These are phyloP conservation scores for Fusarium phyllophilum DNA, from an alignment of 2,329 filamentous ascomycete species.

Conservation along the genomic window DNA sequence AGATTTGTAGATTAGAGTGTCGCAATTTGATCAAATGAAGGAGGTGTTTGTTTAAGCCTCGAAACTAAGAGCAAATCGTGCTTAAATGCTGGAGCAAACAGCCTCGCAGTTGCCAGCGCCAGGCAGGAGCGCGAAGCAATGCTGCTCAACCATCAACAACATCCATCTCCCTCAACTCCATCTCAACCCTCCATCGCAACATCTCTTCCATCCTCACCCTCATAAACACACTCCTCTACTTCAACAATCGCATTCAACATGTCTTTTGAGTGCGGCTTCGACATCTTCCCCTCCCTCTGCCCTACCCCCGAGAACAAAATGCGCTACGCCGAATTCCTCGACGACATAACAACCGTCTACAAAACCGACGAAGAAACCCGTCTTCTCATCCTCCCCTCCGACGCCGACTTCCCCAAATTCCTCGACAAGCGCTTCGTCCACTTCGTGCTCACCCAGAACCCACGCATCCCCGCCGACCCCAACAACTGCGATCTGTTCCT, in stretches of 20 bases:
- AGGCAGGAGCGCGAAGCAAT: not conserved
- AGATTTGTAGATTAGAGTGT: not conserved
- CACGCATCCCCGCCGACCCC: not conserved
- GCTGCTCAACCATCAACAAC: not conserved
- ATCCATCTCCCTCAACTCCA: not conserved
- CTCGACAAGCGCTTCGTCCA: not conserved
- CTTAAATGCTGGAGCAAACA: not conserved
- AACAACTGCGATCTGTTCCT: conserved; percentile 5
- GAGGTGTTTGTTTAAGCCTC: not conserved
- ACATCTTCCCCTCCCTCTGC: conserved; percentile 3
- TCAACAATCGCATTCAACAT: not conserved
- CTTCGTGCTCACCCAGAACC: not conserved
- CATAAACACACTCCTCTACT: not conserved
- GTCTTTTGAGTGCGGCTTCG: conserved; percentile 9
- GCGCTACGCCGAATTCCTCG: not conserved
- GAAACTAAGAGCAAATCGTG: no score
- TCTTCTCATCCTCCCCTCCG: not conserved
- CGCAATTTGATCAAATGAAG: not conserved
- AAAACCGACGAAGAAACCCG: not conserved
- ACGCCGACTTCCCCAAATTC: not conserved
- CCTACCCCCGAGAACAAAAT: not conserved
- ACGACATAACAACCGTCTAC: not conserved
- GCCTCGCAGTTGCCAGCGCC: not conserved
- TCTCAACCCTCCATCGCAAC: not conserved
- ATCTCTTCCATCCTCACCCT: no score